Base-by-base conservation (phyloP, 2,329 filamentous ascomycete species). In the Colletotrichum simmondsii region DNA sequence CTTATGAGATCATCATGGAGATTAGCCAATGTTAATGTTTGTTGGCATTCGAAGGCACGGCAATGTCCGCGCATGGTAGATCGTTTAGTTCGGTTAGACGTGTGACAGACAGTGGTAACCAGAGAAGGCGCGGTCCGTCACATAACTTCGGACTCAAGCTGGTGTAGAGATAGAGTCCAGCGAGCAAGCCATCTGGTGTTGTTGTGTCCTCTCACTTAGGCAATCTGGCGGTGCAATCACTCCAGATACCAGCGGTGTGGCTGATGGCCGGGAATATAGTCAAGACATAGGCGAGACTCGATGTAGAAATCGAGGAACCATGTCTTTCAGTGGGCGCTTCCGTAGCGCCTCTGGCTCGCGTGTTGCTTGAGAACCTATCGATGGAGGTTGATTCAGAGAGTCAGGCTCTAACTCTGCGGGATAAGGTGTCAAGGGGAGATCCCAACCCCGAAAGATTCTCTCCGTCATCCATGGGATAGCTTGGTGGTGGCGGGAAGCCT, bases 251-350 rank as follows among this genome's bases (percentile, higher is more conserved):
- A 30, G 16, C 11, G 32, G 49, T 16, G 16, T 65, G 63, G 63
- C 52, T 32, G 32, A 28, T 30, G 37, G 22, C n/a, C 52, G 22
- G 24, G 42, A 26, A 24, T 57, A 42, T 30, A 35, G 37, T 46
- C 63, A 19, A 65, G 32, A 49, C 53, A 28, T 49, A 65, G 63
- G 35, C 53, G 35, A 65, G 53, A 46, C 53, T 32, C 52, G 24
- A 49, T 35, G 28, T 35, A 26, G n/a, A 56, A n/a, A 64, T 54
- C 24, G 61, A 28, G 16, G 24, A 49, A 19, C 42, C 22, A 49
- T 16, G 22, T 63, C 22, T 52, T n/a, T 49, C 19, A n/a, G 26
- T 52, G 60, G 60, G 19, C 16, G 42, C 42, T 63, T 28, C 30
- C 28, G 26, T 22, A 16, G 42, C 30, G 26, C 49, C 24, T 52